These are phyloP conservation scores for Delonix regia DNA, from an alignment of 306 rosid genomes.

Conservation along the genomic window DNA sequence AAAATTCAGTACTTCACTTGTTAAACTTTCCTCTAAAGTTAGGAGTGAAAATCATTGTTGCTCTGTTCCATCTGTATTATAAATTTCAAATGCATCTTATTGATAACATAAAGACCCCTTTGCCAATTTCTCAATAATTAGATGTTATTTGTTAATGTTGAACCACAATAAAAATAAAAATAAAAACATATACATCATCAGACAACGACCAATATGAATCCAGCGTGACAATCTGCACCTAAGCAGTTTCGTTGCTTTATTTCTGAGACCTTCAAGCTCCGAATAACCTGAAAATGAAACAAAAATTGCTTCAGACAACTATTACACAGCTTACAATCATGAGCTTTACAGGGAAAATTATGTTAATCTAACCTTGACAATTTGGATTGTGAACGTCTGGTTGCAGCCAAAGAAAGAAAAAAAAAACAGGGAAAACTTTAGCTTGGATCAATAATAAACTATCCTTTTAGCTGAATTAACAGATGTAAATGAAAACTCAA, in stretches of 20 bases:
- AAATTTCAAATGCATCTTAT: constrained; percentile 33
- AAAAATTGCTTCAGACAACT: constrained; percentile 14
- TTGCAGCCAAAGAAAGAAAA: constrained; percentile 51
- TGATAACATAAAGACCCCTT: constrained; percentile 25
- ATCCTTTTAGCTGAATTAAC: not conserved
- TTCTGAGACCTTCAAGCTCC: constrained; percentile 43
- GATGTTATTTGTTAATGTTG: constrained; percentile 21
- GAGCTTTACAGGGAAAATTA: not conserved
- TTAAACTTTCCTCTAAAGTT: not conserved
- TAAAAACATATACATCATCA: constrained; percentile 22
- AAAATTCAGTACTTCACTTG: too few species aligned
- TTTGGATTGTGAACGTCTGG: constrained; percentile 63
- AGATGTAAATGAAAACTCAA: not conserved
- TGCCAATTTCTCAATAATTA: constrained; percentile 21
- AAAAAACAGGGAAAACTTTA: constrained; percentile 28
- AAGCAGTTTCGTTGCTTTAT: constrained; percentile 20
- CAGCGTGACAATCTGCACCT: constrained; percentile 2
- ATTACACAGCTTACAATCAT: constrained; percentile 16
- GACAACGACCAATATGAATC: constrained; percentile 28
- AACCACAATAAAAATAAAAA: not conserved
- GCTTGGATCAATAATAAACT: constrained; percentile 24
- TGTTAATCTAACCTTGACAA: constrained; percentile 58
- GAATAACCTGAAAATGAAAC: constrained; percentile 48
- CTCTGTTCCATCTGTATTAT: not conserved
- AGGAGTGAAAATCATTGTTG: not conserved